These are phyloP conservation scores for Trypanosoma theileri DNA, from an alignment of 208 protist genomes.

Conservation along the genomic window DNA sequence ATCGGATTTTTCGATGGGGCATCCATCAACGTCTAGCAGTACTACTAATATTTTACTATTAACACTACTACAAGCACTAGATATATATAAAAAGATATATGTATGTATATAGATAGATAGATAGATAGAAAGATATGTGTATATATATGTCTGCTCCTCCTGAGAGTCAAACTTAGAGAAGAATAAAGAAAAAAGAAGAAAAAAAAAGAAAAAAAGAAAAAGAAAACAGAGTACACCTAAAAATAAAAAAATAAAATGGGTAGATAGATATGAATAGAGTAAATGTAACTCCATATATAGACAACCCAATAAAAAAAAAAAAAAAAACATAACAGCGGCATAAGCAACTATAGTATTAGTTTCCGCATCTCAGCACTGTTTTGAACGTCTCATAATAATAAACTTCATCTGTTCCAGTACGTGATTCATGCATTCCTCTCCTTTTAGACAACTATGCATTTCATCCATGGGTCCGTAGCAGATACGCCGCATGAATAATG, in stretches of 20 bases:
- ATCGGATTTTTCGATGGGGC: neutral
- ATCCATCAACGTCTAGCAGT: neutral
- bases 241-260: neutral
- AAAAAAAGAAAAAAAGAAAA: slow-evolving; percentile 10
- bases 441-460: slow-evolving; percentile 33
- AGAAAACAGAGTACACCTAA: neutral
- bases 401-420: slow-evolving; percentile 25
- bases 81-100: too few species aligned
- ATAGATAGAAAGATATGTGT: too few species aligned
- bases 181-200: neutral
- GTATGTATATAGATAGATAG: too few species aligned
- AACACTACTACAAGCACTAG: neutral
- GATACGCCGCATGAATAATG: slow-evolving; percentile 34
- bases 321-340: slow-evolving; percentile 18
- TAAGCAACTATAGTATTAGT: neutral
- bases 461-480: slow-evolving; percentile 28
- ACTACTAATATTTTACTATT: neutral
- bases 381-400: slow-evolving; percentile 11
- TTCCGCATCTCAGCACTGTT: neutral
- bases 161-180: neutral
- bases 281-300: too few species aligned
- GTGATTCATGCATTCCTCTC: slow-evolving; percentile 37
- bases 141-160: neutral
- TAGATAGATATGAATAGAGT: neutral
- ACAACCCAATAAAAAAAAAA: neutral